These are phyloP conservation scores for Sophora flavescens DNA, from an alignment of 306 rosid genomes.

Conservation along the genomic window DNA sequence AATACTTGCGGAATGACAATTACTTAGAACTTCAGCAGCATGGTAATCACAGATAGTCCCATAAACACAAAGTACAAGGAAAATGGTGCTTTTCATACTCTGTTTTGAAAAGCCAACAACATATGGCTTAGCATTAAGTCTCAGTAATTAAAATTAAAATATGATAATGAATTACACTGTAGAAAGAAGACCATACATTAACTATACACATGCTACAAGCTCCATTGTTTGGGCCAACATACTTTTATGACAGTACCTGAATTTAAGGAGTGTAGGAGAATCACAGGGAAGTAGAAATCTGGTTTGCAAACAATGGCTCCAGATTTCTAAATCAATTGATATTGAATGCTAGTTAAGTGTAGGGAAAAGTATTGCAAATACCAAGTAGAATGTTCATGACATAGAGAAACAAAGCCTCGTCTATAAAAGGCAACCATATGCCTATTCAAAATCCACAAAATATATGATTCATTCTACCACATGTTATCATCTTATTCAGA, in stretches of 20 bases:
- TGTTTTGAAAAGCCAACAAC: conserved; percentile 25
- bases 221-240: conserved; percentile 21
- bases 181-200: conserved; percentile 29
- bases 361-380: background rate
- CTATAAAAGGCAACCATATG: background rate
- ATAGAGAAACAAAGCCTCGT: conserved; percentile 17
- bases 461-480: conserved; percentile 32
- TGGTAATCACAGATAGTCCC: conserved; percentile 32
- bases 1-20: background rate
- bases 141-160: conserved; percentile 17
- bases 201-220: conserved; percentile 8
- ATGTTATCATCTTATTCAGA: conserved; percentile 28
- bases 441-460: conserved; percentile 31
- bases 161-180: conserved; percentile 13
- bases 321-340: background rate
- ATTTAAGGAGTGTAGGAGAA: background rate
- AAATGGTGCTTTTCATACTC: conserved; percentile 12
- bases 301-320: conserved; percentile 17
- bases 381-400: conserved; percentile 13
- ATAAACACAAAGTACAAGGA: conserved; percentile 23
- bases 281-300: conserved; percentile 26
- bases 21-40: conserved; percentile 24
- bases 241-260: background rate
- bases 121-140: conserved; percentile 8
- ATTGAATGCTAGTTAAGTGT: background rate